Evolutionary conservation across 2,329 filamentous ascomycete genomes (phyloP).

Genomic region (Bipolaris victoriae): DNA sequence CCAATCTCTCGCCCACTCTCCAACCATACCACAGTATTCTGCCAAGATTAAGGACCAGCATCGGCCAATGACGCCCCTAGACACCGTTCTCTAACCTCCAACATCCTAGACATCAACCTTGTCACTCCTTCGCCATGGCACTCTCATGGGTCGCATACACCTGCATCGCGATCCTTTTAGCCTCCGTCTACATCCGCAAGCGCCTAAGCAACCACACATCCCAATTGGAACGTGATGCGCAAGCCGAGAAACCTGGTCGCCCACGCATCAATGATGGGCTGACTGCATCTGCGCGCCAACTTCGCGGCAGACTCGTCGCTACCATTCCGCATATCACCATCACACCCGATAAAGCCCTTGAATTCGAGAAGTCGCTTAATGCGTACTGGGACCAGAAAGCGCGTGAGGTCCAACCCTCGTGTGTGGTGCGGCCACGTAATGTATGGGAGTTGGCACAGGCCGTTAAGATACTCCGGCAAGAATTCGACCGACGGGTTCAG

Average conservation of each 20-base stretch:
- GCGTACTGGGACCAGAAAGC: conserved; percentile 45
- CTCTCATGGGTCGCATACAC: conserved; percentile 9
- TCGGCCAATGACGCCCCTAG: not conserved
- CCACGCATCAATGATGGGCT: conserved; percentile 6
- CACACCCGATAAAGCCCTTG: conserved; percentile 3
- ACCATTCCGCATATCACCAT: conserved; percentile 22
- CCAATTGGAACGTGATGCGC: conserved; percentile 12
- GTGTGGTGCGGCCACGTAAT: conserved; percentile 38
- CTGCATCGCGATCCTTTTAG: conserved; percentile 5
- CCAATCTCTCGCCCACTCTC: too few species aligned
- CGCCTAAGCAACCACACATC: conserved; percentile 16
- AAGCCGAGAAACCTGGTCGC: conserved; percentile 16
- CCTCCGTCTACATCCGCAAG: conserved; percentile 14
- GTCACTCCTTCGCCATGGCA: conserved; percentile 2
- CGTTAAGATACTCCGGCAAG: conserved; percentile 36
- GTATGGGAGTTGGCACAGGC: conserved; percentile 38
- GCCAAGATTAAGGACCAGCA: not conserved
- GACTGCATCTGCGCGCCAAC: conserved; percentile 14
- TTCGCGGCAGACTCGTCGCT: conserved; percentile 17
- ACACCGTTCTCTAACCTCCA: not conserved
- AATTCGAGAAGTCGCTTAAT: conserved; percentile 22
- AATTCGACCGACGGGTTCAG: conserved; percentile 34
- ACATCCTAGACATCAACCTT: not conserved
- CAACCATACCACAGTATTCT: not conserved
- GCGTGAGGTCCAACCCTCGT: conserved; percentile 40